phyloP scores from a whole-genome alignment of 2,329 filamentous ascomycete genomes.

The Metarhizium rileyi region DNA sequence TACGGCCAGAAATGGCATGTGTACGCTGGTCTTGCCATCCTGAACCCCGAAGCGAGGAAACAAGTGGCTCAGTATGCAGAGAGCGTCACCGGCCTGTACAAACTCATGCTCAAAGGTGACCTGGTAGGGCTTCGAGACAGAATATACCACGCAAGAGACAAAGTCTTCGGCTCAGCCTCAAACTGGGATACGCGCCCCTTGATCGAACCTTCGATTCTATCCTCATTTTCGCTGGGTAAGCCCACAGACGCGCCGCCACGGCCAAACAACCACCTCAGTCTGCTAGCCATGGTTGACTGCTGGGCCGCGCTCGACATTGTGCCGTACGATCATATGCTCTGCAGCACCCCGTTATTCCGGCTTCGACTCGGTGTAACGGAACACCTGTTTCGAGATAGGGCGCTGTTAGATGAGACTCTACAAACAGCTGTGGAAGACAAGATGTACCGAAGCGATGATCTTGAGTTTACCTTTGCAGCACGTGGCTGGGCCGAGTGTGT shows the following conservation, averaged over 20 bases:
- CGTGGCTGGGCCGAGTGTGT: slow-evolving; percentile 94
- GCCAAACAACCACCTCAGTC: slow-evolving; percentile 86
- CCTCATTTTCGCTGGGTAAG: slow-evolving; percentile 76
- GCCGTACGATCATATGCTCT: slow-evolving; percentile 99
- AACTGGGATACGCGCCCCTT: slow-evolving; percentile 56
- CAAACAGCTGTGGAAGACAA: slow-evolving; percentile 80
- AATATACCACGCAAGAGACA: slow-evolving; percentile 54
- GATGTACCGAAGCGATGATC: slow-evolving; percentile 86
- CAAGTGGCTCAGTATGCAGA: slow-evolving; percentile 93
- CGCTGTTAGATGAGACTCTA: slow-evolving; percentile 74
- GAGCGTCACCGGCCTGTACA: slow-evolving; percentile 89
- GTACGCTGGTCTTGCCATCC: slow-evolving; percentile 91
- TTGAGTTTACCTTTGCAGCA: slow-evolving; percentile 97
- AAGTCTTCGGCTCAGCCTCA: slow-evolving; percentile 64
- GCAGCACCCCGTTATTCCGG: slow-evolving; percentile 92
- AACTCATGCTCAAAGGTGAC: slow-evolving; percentile 88
- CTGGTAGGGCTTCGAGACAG: slow-evolving; percentile 61
- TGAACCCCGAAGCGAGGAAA: slow-evolving; percentile 84
- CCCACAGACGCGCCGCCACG: slow-evolving; percentile 47
- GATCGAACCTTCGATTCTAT: slow-evolving; percentile 73
- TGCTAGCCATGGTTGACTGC: slow-evolving; percentile 96
- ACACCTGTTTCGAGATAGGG: slow-evolving; percentile 79
- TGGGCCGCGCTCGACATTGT: slow-evolving; percentile 92
- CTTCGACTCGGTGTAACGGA: slow-evolving; percentile 97
- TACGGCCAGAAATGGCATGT: slow-evolving; percentile 99